These are phyloP conservation scores for Lathyrus oleraceus DNA, from an alignment of 306 rosid species.

Conservation along the genomic window DNA sequence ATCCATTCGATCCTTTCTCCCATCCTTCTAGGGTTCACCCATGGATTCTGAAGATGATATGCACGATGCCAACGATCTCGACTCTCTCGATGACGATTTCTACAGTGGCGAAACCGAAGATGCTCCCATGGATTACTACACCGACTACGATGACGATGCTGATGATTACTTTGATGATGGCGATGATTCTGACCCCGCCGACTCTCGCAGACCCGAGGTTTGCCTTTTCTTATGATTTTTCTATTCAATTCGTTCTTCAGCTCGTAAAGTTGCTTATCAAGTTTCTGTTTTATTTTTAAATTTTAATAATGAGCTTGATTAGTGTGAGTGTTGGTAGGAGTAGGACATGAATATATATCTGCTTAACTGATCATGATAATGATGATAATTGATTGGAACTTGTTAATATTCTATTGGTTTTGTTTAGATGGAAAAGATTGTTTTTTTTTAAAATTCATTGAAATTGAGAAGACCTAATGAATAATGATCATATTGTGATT, in stretches of 20 bases:
- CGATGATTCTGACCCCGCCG: slow-evolving; percentile 52
- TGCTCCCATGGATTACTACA: slow-evolving; percentile 58
- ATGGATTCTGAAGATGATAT: slow-evolving; percentile 52
- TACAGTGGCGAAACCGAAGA: slow-evolving; percentile 83
- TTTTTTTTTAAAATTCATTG: background rate
- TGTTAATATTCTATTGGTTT: background rate
- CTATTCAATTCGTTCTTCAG: background rate
- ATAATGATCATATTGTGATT: background rate
- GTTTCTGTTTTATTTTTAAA: background rate
- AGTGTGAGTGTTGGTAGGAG: slow-evolving; percentile 20
- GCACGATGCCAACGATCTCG: slow-evolving; percentile 84
- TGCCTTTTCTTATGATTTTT: background rate
- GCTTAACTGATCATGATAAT: slow-evolving; percentile 15
- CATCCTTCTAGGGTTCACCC: slow-evolving; percentile 30
- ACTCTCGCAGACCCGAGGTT: slow-evolving; percentile 77
- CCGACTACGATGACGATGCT: slow-evolving; percentile 48
- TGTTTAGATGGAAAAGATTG: background rate
- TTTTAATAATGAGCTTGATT: background rate
- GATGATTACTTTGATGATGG: slow-evolving; percentile 55
- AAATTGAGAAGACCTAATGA: background rate
- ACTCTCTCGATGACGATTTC: slow-evolving; percentile 75
- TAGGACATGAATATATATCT: background rate
- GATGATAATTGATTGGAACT: background rate
- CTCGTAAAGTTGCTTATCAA: slow-evolving; percentile 16
- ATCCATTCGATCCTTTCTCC: slow-evolving; percentile 4